Base-by-base conservation (phyloP, 208 protist genomes). In the Wallacemonas rigidus region DNA sequence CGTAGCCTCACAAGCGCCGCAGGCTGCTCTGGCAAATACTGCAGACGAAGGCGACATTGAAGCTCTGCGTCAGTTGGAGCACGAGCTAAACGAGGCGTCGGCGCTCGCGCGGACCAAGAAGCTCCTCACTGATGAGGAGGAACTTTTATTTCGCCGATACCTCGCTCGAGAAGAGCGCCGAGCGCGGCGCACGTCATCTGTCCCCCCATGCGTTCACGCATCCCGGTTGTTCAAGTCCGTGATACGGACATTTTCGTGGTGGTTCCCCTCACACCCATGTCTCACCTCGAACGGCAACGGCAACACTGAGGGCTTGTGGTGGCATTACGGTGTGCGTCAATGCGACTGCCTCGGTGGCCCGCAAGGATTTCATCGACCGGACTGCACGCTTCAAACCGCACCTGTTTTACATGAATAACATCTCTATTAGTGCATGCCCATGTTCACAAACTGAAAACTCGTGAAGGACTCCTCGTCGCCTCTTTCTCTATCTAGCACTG, bases 321-420 rank as follows among this genome's bases (percentile, higher is more conserved):
- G 60, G 3, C 11, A 48, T 17, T 26, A 61, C 55, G 53, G 35
- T 38, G 53, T 56, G 39, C 54, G 69, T 15, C 67, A 51, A 2
- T 73, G 69, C 38, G 57, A 65, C 6, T 73, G 69, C 57, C 69
- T 73, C 9, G 69, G 69, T 4, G 69, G 56, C 0, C 57, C 69
- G 8, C 44, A 54, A 40, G 69, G 69, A 11, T 54, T 67, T 39
- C 69, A 73, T 35, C 69, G 69, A 40, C 26, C 26, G 6, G 45
- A 43, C 4, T 73, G 69, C 69, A 26, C 53, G 53, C 45, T 50
- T 12, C 6, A 50, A 12, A 26, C 26, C 26, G 26, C 26, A 26
- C 26, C 26, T 26, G 26, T 26, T 26, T 26, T 26, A 26, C 26
- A 26, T 26, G 26, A 26, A 26, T 26, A 26, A 26, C 26, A 26